Percentiles rank a stretch among this genome's conserved stretches.
Conservation (phyloP, 805 yeast genomes). For the Wickerhamiella qilinensis region DNA sequence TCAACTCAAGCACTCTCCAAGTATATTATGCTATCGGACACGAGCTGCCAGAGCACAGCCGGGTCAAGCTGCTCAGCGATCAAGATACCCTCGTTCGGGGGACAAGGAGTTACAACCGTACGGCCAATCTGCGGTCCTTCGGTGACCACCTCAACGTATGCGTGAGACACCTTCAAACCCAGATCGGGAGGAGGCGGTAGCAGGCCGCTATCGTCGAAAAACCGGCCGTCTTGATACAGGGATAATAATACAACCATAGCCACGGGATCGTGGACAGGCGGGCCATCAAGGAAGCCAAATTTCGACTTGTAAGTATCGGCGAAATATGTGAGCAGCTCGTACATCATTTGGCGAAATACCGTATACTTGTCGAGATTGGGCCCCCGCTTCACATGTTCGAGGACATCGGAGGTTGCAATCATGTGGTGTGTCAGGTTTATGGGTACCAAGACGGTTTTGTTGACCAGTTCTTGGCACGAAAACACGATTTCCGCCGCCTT, state of each 20-base stretch:
- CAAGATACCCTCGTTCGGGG: background rate
- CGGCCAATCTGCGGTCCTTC: background rate
- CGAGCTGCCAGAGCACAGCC: background rate
- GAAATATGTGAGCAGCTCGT: conserved; percentile 37
- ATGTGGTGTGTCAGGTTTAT: conserved; percentile 57
- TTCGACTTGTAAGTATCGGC: conserved; percentile 28
- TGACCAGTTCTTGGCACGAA: conserved; percentile 28
- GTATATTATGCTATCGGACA: background rate
- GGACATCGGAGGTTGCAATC: conserved; percentile 31
- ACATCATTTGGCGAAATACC: conserved; percentile 34
- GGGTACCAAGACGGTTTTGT: conserved; percentile 42
- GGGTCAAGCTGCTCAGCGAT: background rate
- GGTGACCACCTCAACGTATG: conserved; percentile 1
- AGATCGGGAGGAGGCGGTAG: conserved; percentile 4
- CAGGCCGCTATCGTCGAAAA: conserved; percentile 11
- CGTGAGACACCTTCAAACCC: conserved; percentile 1
- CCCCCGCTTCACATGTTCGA: conserved; percentile 25
- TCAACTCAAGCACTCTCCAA: background rate
- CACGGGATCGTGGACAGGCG: conserved; percentile 70
- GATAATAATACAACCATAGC: conserved; percentile 47
- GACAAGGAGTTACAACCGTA: background rate
- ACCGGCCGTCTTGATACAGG: conserved; percentile 15
- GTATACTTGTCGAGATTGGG: conserved; percentile 22
- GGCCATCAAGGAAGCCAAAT: conserved; percentile 36
- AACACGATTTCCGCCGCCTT: conserved; percentile 50